Percentiles rank a stretch among this genome's conserved stretches.
phyloP scores from a whole-genome alignment of 208 protist species.

The Crithidia sp. region DNA sequence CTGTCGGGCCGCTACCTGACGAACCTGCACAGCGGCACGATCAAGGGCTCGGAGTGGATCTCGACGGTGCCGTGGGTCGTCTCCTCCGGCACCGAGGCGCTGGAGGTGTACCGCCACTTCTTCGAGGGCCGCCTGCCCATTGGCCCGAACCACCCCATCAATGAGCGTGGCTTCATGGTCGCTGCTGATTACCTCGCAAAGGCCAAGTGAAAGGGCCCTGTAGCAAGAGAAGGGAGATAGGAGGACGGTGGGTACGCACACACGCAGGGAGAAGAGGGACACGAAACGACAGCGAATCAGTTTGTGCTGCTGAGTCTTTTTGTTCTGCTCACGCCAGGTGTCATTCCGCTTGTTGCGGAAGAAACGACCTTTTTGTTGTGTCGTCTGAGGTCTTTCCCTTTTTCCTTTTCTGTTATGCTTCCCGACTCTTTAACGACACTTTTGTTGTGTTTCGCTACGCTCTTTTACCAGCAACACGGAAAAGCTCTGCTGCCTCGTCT shows the following conservation, averaged over 20 bases:
- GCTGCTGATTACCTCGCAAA: conserved; percentile 71
- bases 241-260: not conserved
- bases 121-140: conserved; percentile 82
- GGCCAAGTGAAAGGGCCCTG: conserved; percentile 15
- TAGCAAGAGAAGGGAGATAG: not conserved
- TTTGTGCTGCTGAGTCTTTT: too few species aligned
- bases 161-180: conserved; percentile 89
- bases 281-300: too few species aligned
- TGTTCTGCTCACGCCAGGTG: too few species aligned
- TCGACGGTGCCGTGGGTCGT: conserved; percentile 92
- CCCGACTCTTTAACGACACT: too few species aligned
- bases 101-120: conserved; percentile 87
- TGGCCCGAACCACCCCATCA: conserved; percentile 66
- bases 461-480: too few species aligned
- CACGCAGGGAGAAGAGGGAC: too few species aligned
- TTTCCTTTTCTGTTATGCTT: too few species aligned
- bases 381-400: too few species aligned
- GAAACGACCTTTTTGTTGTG: too few species aligned
- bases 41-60: conserved; percentile 94
- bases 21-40: conserved; percentile 83
- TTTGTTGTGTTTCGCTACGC: too few species aligned
- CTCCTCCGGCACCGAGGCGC: conserved; percentile 78
- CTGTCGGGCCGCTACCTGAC: conserved; percentile 76
- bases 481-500: too few species aligned
- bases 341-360: too few species aligned